A percentile compares a stretch with the other conserved stretches of the same genome.
phyloP scores from a whole-genome alignment of 768 basidiomycete species.

The Kockovaella imperatae region DNA sequence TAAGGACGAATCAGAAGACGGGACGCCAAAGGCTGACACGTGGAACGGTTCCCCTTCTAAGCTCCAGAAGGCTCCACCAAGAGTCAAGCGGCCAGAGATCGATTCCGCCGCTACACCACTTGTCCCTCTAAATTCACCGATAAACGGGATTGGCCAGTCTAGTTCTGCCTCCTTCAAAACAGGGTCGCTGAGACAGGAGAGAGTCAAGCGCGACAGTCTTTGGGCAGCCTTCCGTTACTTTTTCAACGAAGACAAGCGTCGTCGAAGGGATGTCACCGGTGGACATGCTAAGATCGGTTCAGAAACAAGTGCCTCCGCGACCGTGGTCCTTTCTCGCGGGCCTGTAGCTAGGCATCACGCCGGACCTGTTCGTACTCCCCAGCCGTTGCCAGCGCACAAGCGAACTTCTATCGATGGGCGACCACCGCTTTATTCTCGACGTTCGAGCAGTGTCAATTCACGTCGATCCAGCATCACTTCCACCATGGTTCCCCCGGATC shows the following conservation, averaged over 20 bases:
- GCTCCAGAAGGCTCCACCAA: slow-evolving; percentile 30
- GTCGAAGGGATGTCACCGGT: slow-evolving; percentile 51
- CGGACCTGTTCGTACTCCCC: no score
- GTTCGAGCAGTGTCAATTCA: slow-evolving; percentile 88
- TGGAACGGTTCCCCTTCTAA: slow-evolving; percentile 32
- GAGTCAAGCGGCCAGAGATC: slow-evolving; percentile 2
- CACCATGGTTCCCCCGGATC: slow-evolving; percentile 52
- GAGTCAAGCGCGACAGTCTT: slow-evolving; percentile 71
- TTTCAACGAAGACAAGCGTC: slow-evolving; percentile 78
- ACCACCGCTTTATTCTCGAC: slow-evolving; percentile 67
- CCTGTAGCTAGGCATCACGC: slow-evolving; percentile 21
- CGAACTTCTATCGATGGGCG: slow-evolving; percentile 49
- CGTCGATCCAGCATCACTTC: slow-evolving; percentile 59
- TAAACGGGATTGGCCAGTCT: no score
- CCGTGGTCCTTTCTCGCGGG: slow-evolving; percentile 26
- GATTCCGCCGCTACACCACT: no score
- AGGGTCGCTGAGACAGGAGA: no score
- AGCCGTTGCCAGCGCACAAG: slow-evolving; percentile 16
- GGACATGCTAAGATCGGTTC: no score
- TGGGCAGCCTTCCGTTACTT: slow-evolving; percentile 78
- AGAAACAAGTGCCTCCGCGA: not conserved
- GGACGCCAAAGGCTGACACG: no score
- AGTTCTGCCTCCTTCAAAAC: no score
- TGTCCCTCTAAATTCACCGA: no score
- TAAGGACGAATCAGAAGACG: slow-evolving; percentile 52